Conservation (phyloP, 176 grass and related monocot species). For the Carex kokanica region DNA sequence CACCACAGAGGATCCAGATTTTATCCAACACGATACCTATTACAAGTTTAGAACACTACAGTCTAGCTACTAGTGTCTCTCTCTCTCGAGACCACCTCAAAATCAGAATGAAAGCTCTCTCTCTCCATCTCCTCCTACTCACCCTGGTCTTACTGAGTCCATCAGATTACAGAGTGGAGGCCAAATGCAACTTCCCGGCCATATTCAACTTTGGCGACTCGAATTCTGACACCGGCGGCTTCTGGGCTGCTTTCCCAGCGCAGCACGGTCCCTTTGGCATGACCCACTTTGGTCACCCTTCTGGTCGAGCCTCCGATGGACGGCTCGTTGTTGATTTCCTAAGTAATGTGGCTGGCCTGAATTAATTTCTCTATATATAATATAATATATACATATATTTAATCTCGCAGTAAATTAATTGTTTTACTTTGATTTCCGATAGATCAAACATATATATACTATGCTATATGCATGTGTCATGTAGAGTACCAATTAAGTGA, state of each 20-base stretch:
- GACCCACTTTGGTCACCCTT: constrained; percentile 54
- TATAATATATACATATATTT: no score
- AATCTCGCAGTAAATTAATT: not conserved
- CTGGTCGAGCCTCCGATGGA: constrained; percentile 69
- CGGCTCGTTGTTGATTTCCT: constrained; percentile 74
- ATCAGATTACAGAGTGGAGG: not conserved
- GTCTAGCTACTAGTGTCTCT: not conserved
- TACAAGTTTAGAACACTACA: not conserved
- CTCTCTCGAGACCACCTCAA: not conserved
- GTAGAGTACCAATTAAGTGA: no score
- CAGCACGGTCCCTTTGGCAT: constrained; percentile 54
- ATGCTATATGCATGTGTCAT: no score
- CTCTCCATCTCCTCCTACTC: not conserved
- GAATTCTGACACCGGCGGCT: constrained; percentile 59
- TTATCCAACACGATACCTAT: not conserved
- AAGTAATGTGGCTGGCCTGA: constrained; percentile 26
- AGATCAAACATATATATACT: not conserved
- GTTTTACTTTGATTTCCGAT: not conserved
- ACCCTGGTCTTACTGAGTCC: not conserved
- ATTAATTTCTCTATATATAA: not conserved
- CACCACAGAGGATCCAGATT: not conserved
- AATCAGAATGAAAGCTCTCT: constrained; percentile 2
- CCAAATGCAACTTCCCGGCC: constrained; percentile 47
- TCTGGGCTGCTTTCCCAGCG: constrained; percentile 72
- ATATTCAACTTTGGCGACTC: constrained; percentile 63